phyloP scores from a whole-genome alignment of 805 yeast genomes.

The Saturnispora galanensis region DNA sequence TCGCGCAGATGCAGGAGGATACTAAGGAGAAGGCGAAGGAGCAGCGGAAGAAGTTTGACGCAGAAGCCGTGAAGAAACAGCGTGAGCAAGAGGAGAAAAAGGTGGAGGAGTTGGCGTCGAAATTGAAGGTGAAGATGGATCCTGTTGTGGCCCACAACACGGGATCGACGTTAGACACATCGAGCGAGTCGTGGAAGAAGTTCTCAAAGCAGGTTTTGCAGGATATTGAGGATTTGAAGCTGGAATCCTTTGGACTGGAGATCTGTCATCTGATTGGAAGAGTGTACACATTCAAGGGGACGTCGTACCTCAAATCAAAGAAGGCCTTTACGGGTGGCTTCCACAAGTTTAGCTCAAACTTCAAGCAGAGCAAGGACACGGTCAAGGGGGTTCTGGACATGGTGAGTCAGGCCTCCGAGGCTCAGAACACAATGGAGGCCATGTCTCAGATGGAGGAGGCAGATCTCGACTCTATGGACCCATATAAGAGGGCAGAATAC shows the following conservation, averaged over 20 bases:
- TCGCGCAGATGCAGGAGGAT: slow-evolving; percentile 10
- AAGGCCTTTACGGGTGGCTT: slow-evolving; percentile 56
- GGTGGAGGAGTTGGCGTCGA: slow-evolving; percentile 50
- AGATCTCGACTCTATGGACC: slow-evolving; percentile 34
- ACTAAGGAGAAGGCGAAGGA: slow-evolving; percentile 9
- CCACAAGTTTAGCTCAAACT: slow-evolving; percentile 46
- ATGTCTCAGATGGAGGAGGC: slow-evolving; percentile 47
- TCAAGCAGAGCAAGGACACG: slow-evolving; percentile 66
- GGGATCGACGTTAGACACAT: slow-evolving; percentile 26
- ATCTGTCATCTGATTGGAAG: slow-evolving; percentile 69
- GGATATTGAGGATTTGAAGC: slow-evolving; percentile 75
- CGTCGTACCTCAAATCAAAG: slow-evolving; percentile 56
- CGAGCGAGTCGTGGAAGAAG: slow-evolving; percentile 34
- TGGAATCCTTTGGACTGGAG: slow-evolving; percentile 81
- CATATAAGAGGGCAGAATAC: slow-evolving; percentile 46
- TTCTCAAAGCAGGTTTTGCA: slow-evolving; percentile 58
- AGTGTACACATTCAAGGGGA: slow-evolving; percentile 55
- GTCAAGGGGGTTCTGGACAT: slow-evolving; percentile 65
- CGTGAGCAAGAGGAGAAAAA: slow-evolving; percentile 30
- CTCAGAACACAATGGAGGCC: slow-evolving; percentile 70
- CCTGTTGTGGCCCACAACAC: slow-evolving; percentile 33
- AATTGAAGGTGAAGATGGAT: slow-evolving; percentile 33
- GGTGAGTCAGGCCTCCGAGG: slow-evolving; percentile 65
- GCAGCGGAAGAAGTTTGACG: slow-evolving; percentile 14
- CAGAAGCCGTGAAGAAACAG: slow-evolving; percentile 23